Evolutionary conservation across 2,329 filamentous ascomycete species (phyloP).

Genomic region (Colletotrichum cuscutae): DNA sequence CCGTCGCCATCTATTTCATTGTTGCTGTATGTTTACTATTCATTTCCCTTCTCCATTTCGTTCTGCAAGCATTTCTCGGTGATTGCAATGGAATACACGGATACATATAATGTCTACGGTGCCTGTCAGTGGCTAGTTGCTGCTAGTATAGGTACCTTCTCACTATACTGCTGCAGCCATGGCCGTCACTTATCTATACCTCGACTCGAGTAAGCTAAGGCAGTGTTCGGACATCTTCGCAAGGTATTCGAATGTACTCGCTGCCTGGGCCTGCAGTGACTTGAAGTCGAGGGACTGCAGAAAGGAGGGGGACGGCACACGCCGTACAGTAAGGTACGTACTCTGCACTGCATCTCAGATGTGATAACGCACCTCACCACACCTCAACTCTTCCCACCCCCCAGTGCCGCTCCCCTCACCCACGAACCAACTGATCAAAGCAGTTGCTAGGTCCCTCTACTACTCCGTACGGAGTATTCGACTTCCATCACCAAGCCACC

Average conservation of each 20-base stretch:
- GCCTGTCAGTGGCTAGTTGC: neutral
- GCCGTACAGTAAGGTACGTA: constrained; percentile 4
- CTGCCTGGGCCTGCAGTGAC: too few relatives aligned
- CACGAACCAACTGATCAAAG: constrained; percentile 20
- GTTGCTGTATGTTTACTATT: neutral
- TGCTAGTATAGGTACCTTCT: too few relatives aligned
- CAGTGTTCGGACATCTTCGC: neutral
- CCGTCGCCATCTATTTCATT: neutral
- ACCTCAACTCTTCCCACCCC: neutral
- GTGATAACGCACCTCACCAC: constrained; percentile 25
- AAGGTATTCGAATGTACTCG: neutral
- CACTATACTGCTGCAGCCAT: neutral
- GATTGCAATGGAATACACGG: too few relatives aligned
- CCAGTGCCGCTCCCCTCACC: constrained; percentile 19
- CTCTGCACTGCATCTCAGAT: constrained; percentile 26
- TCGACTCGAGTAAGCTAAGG: neutral
- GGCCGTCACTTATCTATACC: neutral
- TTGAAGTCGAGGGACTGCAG: neutral
- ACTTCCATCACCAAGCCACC: neutral
- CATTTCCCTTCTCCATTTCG: neutral
- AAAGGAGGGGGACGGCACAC: neutral
- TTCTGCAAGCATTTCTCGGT: constrained; percentile 9
- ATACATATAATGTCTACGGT: neutral
- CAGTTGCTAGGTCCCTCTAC: neutral
- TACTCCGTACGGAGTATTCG: neutral